These are phyloP conservation scores for Biancaea sappan DNA, from an alignment of 306 rosid species.

Conservation along the genomic window DNA sequence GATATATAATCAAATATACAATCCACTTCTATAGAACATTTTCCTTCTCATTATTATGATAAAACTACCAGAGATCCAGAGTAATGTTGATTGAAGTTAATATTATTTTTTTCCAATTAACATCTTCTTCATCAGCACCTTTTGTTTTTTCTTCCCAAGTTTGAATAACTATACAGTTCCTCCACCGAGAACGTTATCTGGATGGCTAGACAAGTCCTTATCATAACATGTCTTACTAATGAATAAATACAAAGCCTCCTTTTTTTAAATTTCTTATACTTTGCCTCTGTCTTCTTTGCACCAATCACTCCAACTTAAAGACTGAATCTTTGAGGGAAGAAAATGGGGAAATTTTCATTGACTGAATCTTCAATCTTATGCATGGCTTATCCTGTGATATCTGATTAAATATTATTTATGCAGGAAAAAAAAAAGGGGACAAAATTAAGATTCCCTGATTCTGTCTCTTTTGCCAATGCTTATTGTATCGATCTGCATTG, in stretches of 20 bases:
- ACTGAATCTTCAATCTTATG: constrained; percentile 24
- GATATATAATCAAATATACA: background rate
- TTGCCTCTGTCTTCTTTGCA: constrained; percentile 7
- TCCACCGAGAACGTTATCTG: constrained; percentile 19
- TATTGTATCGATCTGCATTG: background rate
- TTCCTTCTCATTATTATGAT: background rate
- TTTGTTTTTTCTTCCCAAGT: background rate
- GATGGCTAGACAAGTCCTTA: constrained; percentile 7
- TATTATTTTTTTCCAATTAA: background rate
- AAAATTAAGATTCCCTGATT: constrained; percentile 46
- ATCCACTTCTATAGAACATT: background rate
- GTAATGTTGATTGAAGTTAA: background rate
- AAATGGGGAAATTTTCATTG: constrained; percentile 19
- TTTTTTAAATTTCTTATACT: constrained; percentile 11
- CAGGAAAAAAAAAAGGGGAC: background rate
- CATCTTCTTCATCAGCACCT: background rate
- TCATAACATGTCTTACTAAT: background rate
- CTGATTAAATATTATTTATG: background rate
- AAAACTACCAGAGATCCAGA: background rate
- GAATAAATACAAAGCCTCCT: constrained; percentile 9
- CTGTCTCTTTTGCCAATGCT: constrained; percentile 1
- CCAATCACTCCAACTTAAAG: constrained; percentile 17
- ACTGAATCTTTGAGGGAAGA: background rate
- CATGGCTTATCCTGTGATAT: background rate
- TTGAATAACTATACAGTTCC: constrained; percentile 1